Base-by-base conservation (phyloP, 2,329 filamentous ascomycete genomes). In the Penicillium sp. region DNA sequence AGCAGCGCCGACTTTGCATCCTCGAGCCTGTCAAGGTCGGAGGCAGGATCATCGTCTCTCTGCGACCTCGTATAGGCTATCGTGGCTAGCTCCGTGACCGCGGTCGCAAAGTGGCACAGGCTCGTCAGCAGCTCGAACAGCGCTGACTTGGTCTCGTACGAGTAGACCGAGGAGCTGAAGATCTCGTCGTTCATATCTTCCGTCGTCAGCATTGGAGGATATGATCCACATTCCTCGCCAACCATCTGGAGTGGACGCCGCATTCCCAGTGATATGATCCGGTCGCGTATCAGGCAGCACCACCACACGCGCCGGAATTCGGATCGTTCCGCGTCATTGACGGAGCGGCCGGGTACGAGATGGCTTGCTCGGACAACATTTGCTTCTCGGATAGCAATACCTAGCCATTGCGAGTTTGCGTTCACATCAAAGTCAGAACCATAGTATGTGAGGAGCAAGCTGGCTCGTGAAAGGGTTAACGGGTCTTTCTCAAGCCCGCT, bases 1-100 rank as follows among this genome's bases (percentile, higher is more conserved):
- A 56, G 31, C 7, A 61, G 52, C 15, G 15, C 45, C 2, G 47
- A 61, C 17, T 47, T 61, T 9, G 53, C 58, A n/a, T 46, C 23
- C 11, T 52, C 58, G 2, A 61, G 46, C 52, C 11, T 41, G 9
- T 17, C 35, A 5, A 41, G 35, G 15, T 6, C 26, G n/a, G 4
- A n/a, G 26, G 5, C 30, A 31, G 21, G 17, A 15, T 26, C 26
- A 17, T 5, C n/a, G 4, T 29, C 48, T 19, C 3, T 5, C 5
- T 4, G 6, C 21, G 26, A n/a, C 13, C 5, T 15, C 26, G 5
- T 11, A 17, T 30, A 51, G 48, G 48, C 26, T n/a, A 31, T 29
- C 21, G 21, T 31, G 48, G n/a, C 9, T n/a, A 51, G 23, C 13
- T 51, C 26, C 9, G 48, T 51, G 6, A 51, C 48, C 17, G 48